Evolutionary conservation across 768 basidiomycete species (phyloP), one percentile per base, ranked within the genome.

Genomic region (Boletus pseudopeckii): DNA sequence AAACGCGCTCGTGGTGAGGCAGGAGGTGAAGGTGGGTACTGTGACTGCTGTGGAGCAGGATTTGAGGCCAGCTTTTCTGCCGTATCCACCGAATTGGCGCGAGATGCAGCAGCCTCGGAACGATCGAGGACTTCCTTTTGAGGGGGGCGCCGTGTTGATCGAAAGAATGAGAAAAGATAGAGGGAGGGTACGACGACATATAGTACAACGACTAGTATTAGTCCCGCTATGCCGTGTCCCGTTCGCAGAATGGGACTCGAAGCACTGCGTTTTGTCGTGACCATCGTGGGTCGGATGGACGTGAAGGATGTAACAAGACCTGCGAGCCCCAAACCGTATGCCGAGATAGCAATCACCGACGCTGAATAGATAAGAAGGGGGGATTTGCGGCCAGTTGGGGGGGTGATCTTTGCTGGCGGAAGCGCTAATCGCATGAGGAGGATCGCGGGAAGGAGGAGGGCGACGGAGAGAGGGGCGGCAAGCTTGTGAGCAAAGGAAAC

Each of bases 221-320:
- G 71, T 33, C 87, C 86, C 1, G 79, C 83, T 64, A 77, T 74
- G 32, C 85, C 81, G 63, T 92, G 90, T 8, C 68, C 64, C 2
- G 90, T 90, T 54, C 71, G 74, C 42, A 90, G 75, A 54, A 71
- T 47, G 37, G 47, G 49, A 39, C 65, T 60, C 30, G 73, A 64
- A 14, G 57, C 47, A 43, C 71, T 64, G 43, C 75, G 73, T 57
- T 70, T 75, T 40, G 65, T 50, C 7, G 71, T 17, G 39, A 57
- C 54, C 30, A 59, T 53, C n/a, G 61, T 56, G 38, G 70, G 59
- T 22, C 57, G 69, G 49, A 81, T 77, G 39, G 83, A 77, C 2
- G 82, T 84, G 68, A 91, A 88, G 7, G 87, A 77, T 3, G 79
- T 73, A 17, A 74, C 79, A 43, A 90, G 66, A 10, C 86, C 87